Evolutionary conservation across 139 green algal genomes (phyloP).

Genomic region (Chlorella ohadii): DNA sequence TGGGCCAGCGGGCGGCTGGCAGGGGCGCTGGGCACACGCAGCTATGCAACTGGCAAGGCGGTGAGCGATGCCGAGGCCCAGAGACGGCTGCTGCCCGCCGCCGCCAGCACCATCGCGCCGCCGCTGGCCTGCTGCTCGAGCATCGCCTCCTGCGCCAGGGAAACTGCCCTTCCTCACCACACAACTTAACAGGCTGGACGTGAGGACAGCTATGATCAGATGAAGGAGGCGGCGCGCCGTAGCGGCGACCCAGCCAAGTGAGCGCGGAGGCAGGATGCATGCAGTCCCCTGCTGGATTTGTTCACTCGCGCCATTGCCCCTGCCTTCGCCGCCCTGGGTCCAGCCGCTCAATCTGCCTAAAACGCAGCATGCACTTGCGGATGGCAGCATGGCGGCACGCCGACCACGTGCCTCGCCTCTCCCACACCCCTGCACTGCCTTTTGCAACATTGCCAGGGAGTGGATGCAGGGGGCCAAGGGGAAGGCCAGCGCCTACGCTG

Average conservation of each 20-base stretch:
- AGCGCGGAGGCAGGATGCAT: not conserved
- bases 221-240: slow-evolving; percentile 1
- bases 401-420: too few relatives aligned
- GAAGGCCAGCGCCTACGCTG: not conserved
- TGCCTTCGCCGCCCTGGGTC: too few relatives aligned
- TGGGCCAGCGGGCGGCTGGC: not conserved
- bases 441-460: not conserved
- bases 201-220: not conserved
- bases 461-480: slow-evolving; percentile 29
- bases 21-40: not conserved
- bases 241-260: slow-evolving; percentile 14
- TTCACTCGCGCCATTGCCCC: too few relatives aligned
- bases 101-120: not conserved
- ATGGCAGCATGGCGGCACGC: too few relatives aligned
- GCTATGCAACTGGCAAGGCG: not conserved
- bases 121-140: not conserved
- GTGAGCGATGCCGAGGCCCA: not conserved
- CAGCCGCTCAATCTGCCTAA: too few relatives aligned
- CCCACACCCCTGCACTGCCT: not conserved
- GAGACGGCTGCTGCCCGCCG: not conserved
- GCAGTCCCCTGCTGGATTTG: too few relatives aligned
- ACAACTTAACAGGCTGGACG: too few relatives aligned
- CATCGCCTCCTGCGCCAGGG: not conserved
- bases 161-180: too few relatives aligned
- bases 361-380: too few relatives aligned